phyloP scores from a whole-genome alignment of 352 stramenopile species.

The Peronospora destructor region DNA sequence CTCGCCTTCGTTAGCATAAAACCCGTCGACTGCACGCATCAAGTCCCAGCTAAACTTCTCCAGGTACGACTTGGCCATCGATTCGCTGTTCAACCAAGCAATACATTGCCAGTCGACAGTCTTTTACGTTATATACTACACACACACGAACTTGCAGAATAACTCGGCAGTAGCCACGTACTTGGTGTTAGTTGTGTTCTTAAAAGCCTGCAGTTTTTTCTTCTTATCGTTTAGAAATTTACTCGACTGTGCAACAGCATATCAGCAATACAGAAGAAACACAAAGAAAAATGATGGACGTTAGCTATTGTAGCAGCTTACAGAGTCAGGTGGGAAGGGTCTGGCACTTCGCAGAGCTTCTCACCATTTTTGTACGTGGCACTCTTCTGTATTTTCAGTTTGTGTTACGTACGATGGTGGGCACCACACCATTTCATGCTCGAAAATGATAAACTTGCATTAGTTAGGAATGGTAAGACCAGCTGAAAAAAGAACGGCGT shows the following conservation, averaged over 20 bases:
- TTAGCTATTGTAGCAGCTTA: conserved; percentile 3
- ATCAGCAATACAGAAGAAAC: background rate
- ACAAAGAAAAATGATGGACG: conserved; percentile 12
- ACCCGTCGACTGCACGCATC: conserved; percentile 71
- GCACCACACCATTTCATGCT: background rate
- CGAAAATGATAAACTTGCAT: conserved; percentile 7
- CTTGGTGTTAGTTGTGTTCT: conserved; percentile 67
- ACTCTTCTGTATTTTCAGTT: conserved; percentile 13
- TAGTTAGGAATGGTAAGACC: conserved; percentile 18
- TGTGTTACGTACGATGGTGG: background rate
- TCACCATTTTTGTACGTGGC: conserved; percentile 24
- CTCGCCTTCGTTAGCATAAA: conserved; percentile 61
- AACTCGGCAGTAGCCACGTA: conserved; percentile 22
- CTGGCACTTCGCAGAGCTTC: conserved; percentile 1
- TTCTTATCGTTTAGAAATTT: conserved; percentile 59
- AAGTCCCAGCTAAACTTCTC: conserved; percentile 79
- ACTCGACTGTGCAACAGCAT: conserved; percentile 18
- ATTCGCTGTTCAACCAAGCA: conserved; percentile 35
- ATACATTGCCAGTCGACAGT: background rate
- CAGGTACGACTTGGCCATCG: conserved; percentile 60
- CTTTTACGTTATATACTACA: background rate
- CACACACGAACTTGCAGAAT: background rate
- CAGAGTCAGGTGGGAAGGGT: background rate
- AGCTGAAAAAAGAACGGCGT: conserved; percentile 29
- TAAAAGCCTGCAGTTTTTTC: conserved; percentile 64